Evolutionary conservation across 106 monocot species (phyloP).

Genomic region (Amphibolis antarctica): DNA sequence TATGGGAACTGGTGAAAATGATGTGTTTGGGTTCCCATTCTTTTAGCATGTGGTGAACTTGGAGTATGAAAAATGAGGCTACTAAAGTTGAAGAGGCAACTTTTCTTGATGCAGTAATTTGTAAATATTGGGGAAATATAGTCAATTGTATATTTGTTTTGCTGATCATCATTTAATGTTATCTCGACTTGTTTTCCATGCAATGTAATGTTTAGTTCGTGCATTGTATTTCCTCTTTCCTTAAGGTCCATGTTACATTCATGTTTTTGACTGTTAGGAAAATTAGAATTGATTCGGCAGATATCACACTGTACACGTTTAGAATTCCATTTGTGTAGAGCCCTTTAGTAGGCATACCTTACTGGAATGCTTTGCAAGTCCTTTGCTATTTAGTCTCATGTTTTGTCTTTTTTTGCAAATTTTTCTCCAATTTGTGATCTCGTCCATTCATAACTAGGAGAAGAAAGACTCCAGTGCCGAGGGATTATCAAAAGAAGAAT

Average conservation of each 20-base stretch:
- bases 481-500: constrained; percentile 81
- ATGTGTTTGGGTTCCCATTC: too few relatives aligned
- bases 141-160: neutral
- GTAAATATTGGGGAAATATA: neutral
- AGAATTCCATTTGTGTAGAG: too few relatives aligned
- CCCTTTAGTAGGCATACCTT: too few relatives aligned
- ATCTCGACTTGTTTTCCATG: too few relatives aligned
- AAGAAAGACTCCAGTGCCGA: constrained; percentile 20
- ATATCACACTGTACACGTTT: too few relatives aligned
- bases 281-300: too few relatives aligned
- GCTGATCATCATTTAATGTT: neutral
- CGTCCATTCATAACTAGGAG: constrained; percentile 3
- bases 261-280: too few relatives aligned
- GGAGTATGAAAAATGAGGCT: constrained; percentile 2
- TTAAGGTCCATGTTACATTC: too few relatives aligned
- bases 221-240: neutral
- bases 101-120: constrained; percentile 1
- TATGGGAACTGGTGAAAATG: too few relatives aligned
- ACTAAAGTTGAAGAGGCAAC: constrained; percentile 6
- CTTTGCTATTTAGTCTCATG: neutral
- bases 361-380: neutral
- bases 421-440: neutral
- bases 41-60: constrained; percentile 4
- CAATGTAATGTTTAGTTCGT: neutral
- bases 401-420: neutral